Evolutionary conservation across 1,284 basidiomycete genomes (phyloP), one percentile per base, ranked within the genome.

Genomic region (Salmacisia buchloeana): DNA sequence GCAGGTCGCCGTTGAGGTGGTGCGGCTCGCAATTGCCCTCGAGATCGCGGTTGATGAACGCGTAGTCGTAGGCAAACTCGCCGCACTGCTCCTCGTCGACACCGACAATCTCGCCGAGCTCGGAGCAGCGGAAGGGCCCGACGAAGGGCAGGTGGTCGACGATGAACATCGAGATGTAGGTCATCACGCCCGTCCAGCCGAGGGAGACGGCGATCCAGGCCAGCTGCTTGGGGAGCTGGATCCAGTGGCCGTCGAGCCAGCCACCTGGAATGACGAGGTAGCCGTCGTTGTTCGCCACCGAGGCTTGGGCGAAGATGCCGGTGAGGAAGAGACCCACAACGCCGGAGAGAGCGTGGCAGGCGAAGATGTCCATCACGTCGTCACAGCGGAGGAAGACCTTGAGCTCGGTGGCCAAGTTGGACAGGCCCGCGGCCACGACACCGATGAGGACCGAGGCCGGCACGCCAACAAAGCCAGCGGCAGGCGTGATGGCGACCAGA

Each of bases 401-500:
- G 86, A 92, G 77, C 74, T 91, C 88, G 2, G 93, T 94, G 36
- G 89, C 88, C 82, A 91, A 89, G 81, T 96, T 94, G 80, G 90
- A 92, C 18, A 89, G 79, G 1, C 83, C 85, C 2, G 90, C 90
- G 1, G 89, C 85, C 34, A 90, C 80, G 65, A 90, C 81, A 45
- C 93, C 94, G 71, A 90, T 85, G 25, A 93, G 82, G 9, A 94
- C 83, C 0, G 81, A 76, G 18, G 78, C 90, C 82, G 23, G 86
- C 84, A 88, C 87, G 86, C 82, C 76, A 81, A 89, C 57, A 86
- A 71, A 74, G 18, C 80, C 77, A 7, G 78, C 76, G 25, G 81
- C 79, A 6, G 80, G 80, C 60, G 82, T 82, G 69, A 77, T 77
- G 58, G 74, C 74, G 27, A 82, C 80, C 60, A 80, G 81, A 25